These are phyloP conservation scores for Botrytis tulipae DNA, from an alignment of 2,329 filamentous ascomycete genomes.

Conservation along the genomic window DNA sequence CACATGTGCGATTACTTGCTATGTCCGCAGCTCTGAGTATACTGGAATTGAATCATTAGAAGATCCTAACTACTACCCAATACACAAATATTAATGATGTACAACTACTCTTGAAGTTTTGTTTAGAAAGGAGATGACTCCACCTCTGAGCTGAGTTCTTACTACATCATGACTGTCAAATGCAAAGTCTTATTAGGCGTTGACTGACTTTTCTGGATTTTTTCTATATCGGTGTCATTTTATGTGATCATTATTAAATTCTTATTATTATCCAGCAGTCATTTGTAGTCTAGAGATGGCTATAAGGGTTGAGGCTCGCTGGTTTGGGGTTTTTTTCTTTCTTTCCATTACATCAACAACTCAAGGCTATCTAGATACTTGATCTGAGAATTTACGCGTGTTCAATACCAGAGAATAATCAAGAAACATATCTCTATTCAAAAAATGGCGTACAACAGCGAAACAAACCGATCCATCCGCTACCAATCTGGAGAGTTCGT, in stretches of 20 bases:
- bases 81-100: too few species aligned
- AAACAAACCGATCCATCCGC: not conserved
- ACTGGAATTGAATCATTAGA: too few species aligned
- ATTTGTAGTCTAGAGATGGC: not conserved
- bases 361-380: not conserved
- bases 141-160: too few species aligned
- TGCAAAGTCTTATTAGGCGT: not conserved
- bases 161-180: not conserved
- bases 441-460: not conserved
- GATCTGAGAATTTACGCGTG: too few species aligned
- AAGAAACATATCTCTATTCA: not conserved
- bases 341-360: not conserved
- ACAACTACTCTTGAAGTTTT: not conserved
- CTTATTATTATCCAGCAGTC: not conserved
- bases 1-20: not conserved
- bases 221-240: rapidly evolving
- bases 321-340: not conserved
- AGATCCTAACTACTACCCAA: too few species aligned
- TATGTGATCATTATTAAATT: too few species aligned
- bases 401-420: not conserved
- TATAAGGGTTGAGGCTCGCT: not conserved
- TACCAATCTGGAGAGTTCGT: not conserved
- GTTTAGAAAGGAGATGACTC: not conserved
- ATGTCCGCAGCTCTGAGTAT: not conserved
- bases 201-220: not conserved